Evolutionary conservation across 176 grass and related monocot genomes (phyloP).

Genomic region (Poa annua): DNA sequence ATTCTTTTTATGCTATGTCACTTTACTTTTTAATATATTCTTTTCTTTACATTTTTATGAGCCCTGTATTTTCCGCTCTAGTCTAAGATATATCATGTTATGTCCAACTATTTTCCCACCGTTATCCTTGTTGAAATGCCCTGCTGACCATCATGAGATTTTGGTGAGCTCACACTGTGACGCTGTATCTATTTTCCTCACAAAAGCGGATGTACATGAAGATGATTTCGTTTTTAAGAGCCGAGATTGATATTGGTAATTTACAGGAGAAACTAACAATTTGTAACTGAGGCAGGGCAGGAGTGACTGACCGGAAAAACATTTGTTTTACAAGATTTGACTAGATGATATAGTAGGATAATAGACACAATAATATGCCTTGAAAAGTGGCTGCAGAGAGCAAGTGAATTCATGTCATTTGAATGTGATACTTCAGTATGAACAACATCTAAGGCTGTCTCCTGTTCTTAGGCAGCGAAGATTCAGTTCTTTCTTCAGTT

Average conservation of each 20-base stretch:
- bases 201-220: not conserved
- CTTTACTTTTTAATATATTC: slow-evolving; percentile 15
- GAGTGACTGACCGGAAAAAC: not conserved
- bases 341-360: not conserved
- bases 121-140: slow-evolving; percentile 9
- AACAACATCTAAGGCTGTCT: not conserved
- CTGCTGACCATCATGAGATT: slow-evolving; percentile 4
- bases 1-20: slow-evolving; percentile 11
- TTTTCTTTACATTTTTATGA: slow-evolving; percentile 22
- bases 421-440: slow-evolving; percentile 18
- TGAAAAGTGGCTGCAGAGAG: not conserved
- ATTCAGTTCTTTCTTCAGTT: slow-evolving; percentile 11
- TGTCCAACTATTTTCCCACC: not conserved
- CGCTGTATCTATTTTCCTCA: not conserved
- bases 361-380: not conserved
- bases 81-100: slow-evolving; percentile 3
- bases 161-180: not conserved
- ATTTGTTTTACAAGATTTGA: not conserved
- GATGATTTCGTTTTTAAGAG: not conserved
- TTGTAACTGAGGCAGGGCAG: not conserved
- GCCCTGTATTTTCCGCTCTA: not conserved
- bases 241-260: not conserved
- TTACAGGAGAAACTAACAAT: slow-evolving; percentile 15
- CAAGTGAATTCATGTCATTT: slow-evolving; percentile 26
- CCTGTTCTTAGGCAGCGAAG: not conserved